Base-by-base conservation (phyloP, 2,329 filamentous ascomycete species). In the Aspergillus luchuensis region DNA sequence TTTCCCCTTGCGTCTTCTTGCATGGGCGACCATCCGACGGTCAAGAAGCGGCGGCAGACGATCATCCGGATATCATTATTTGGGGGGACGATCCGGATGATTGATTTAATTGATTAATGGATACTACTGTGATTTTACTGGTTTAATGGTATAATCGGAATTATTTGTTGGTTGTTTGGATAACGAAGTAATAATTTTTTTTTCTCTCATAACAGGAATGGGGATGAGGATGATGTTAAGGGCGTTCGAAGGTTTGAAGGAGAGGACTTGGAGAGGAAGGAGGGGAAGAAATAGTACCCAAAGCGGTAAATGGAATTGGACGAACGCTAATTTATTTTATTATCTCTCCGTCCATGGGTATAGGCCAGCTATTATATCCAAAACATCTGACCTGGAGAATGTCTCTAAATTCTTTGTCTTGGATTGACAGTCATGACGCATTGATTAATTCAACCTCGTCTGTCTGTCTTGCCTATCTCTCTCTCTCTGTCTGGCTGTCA, bases 1-100 rank as follows among this genome's bases (percentile, higher is more conserved):
- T 36, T 36, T 62, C 64, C 66, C 67, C 67, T 68, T 69, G 66
- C 67, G 59, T 65, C 62, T 23, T 28, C 55, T 36, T 66, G 62
- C 62, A 66, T 59, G 53, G 30, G 33, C 23, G 39, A 60, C 33
- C 41, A 55, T 57, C 50, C 56, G 45, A 30, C 30, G 49, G 36
- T 30, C 33, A 33, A 43, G 38, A 36, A 43, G 33, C 10, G 48
- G 33, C 57, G 60, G 59, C 50, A 66, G 59, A 62, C 56, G 62
- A 66, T 65, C 64, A 56, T 62, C 66, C 64, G 60, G 30, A 28
- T 59, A 56, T 56, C 53, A 56, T 56, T 25, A 56, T 56, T 56
- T 43, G 39, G 45, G 36, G 23, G 23, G 23, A 19, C 15, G 38
- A 39, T 28, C 41, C 41, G 41, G 41, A 41, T 41, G 39, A 43